phyloP scores from a whole-genome alignment of 139 green algal genomes.

The Desmodesmus armatus region DNA sequence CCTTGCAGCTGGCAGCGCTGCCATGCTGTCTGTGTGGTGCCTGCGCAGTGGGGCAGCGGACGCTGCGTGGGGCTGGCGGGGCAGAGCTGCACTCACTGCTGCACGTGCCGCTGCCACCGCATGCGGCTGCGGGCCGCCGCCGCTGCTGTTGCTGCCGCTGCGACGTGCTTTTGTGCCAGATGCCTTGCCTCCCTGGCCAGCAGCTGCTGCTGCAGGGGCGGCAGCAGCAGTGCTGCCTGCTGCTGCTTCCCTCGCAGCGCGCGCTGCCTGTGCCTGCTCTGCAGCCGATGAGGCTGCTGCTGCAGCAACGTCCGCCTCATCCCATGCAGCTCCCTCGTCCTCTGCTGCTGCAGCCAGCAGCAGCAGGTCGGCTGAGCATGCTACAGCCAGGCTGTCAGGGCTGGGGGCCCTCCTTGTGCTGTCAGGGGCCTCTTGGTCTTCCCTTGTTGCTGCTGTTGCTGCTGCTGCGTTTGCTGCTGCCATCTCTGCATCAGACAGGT shows the following conservation, averaged over 20 bases:
- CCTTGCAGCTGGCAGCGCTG: background rate
- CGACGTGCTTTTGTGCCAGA: background rate
- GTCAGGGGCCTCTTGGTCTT: background rate
- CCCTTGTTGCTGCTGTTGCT: conserved; percentile 1
- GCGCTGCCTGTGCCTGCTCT: too few relatives aligned
- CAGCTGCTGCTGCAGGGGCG: background rate
- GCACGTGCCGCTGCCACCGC: conserved; percentile 1
- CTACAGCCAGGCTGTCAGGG: conserved; percentile 20
- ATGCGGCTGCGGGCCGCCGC: background rate
- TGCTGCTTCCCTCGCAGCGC: too few relatives aligned
- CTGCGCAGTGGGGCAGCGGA: background rate
- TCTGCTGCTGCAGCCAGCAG: conserved; percentile 23
- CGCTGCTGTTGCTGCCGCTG: conserved; percentile 6
- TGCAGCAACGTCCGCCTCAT: too few relatives aligned
- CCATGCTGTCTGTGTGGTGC: background rate
- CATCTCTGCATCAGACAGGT: background rate
- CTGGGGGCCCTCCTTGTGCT: background rate
- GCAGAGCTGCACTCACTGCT: background rate
- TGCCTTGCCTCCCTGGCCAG: background rate
- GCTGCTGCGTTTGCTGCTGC: background rate
- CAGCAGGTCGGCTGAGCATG: conserved; percentile 16
- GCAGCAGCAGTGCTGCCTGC: background rate
- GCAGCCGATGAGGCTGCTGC: too few relatives aligned
- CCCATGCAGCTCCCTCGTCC: background rate
- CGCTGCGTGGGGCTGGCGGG: background rate